These are phyloP conservation scores for Lycium barbarum DNA, from an alignment of 257 asterid genomes.

Conservation along the genomic window DNA sequence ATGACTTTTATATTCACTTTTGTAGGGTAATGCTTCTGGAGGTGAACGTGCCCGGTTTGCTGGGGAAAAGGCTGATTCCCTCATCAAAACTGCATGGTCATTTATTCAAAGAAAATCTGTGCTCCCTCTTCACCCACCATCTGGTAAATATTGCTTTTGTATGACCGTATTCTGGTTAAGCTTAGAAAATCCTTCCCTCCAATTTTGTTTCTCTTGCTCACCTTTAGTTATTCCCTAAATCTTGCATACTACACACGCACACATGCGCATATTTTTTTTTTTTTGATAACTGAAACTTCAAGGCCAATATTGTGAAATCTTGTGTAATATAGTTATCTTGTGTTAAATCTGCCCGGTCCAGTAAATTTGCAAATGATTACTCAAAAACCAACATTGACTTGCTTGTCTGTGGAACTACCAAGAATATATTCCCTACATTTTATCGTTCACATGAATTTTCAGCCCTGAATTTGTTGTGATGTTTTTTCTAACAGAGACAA, in stretches of 20 bases:
- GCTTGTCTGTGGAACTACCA: background rate
- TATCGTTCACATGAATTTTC: background rate
- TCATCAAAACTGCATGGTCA: slow-evolving; percentile 70
- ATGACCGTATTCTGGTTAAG: background rate
- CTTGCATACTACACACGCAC: no score
- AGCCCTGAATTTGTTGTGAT: slow-evolving; percentile 14
- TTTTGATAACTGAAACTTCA: no score
- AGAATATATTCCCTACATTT: background rate
- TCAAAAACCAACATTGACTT: background rate
- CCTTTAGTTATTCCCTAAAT: no score
- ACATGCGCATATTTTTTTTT: no score
- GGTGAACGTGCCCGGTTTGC: slow-evolving; percentile 86
- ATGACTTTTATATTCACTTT: background rate
- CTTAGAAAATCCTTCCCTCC: background rate
- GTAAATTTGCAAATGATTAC: background rate
- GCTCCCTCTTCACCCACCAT: slow-evolving; percentile 74
- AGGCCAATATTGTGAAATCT: background rate
- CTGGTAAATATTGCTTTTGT: slow-evolving; percentile 45
- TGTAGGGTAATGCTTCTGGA: slow-evolving; percentile 96
- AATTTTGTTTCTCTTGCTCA: background rate
- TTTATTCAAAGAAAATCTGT: slow-evolving; percentile 67
- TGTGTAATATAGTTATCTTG: background rate
- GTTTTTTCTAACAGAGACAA: slow-evolving; percentile 40
- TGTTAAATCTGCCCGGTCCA: background rate
- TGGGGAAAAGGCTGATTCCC: slow-evolving; percentile 70